Evolutionary conservation across 139 green algal species (phyloP).

Genomic region (Picochlorum sp.): DNA sequence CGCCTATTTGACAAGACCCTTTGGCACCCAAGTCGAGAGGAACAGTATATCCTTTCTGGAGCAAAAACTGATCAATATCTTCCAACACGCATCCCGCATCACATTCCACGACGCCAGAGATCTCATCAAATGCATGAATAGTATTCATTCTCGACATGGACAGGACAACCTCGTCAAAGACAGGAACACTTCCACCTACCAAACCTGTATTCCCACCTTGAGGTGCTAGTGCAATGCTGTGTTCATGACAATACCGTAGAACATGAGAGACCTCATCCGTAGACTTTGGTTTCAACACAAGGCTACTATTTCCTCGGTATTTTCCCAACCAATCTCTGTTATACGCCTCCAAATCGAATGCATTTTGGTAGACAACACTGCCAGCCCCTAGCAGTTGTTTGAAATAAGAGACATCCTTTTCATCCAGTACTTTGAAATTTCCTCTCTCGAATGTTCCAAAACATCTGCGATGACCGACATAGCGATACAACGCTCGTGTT

Average conservation of each 20-base stretch:
- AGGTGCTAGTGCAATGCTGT: slow-evolving; percentile 79
- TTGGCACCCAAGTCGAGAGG: slow-evolving; percentile 95
- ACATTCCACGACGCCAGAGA: slow-evolving; percentile 54
- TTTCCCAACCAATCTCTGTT: slow-evolving; percentile 84
- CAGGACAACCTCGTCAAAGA: slow-evolving; percentile 87
- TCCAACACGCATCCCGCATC: slow-evolving; percentile 82
- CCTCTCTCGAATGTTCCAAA: background rate
- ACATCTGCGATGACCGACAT: background rate
- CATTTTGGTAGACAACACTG: slow-evolving; percentile 4
- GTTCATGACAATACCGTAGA: slow-evolving; percentile 62
- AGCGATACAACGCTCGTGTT: background rate
- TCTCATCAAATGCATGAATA: slow-evolving; percentile 51
- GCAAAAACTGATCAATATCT: slow-evolving; percentile 56
- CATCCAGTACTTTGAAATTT: background rate
- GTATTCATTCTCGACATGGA: slow-evolving; percentile 56
- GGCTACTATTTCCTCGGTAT: slow-evolving; percentile 51
- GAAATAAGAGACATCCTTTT: slow-evolving; percentile 8
- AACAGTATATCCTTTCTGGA: slow-evolving; percentile 58
- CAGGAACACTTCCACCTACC: slow-evolving; percentile 78
- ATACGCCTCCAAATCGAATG: background rate
- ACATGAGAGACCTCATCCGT: slow-evolving; percentile 66
- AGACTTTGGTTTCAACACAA: slow-evolving; percentile 51
- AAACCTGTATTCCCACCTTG: slow-evolving; percentile 95
- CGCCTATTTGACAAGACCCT: slow-evolving; percentile 91
- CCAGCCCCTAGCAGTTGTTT: background rate